Base-by-base conservation (phyloP, 352 stramenopile genomes). In the Globisporangium sylvaticum region DNA sequence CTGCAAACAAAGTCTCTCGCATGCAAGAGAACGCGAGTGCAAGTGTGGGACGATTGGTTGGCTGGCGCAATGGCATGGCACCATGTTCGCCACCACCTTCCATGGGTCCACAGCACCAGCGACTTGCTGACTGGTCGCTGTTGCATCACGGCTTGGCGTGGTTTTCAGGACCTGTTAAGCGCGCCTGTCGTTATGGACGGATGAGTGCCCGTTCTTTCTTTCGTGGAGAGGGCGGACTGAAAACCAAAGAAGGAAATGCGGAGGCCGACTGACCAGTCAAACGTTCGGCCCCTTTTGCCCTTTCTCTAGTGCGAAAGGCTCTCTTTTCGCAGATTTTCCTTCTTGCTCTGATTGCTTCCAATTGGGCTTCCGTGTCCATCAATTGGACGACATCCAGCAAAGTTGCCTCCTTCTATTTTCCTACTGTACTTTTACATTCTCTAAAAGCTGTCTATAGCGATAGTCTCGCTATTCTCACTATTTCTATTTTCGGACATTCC, bases 251-350 rank as follows among this genome's bases (percentile, higher is more conserved):
- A 55, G n/a, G 12, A 5, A 55, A 31, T 8, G 1, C 46, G n/a
- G 20, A 14, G 44, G 22, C 20, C 12, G n/a, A 55, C 22, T 55
- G 48, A 27, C 48, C n/a, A 55, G 39, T 57, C 29, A 32, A 32
- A 32, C n/a, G n/a, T n/a, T 32, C 29, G 29, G 29, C 29, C 29
- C 15, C 34, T 29, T 18, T 29, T 12, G 4, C 18, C 44, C 44
- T 12, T 53, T 53, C n/a, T 53, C 44, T 25, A 53, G 18, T 53
- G 20, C 18, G 18, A 53, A 53, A 53, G n/a, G 2, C 44, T 22
- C 44, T 53, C 37, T 56, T 56, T 56, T 56, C 52, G 52, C 52
- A 57, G 52, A 57, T 57, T 57, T 34, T 34, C 24, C 24, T 20
- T 4, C 10, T 20, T 18, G n/a, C 10, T 54, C 8, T 18, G 37